Base-by-base conservation (phyloP, 2,329 filamentous ascomycete species). In the Xylaria sp. region DNA sequence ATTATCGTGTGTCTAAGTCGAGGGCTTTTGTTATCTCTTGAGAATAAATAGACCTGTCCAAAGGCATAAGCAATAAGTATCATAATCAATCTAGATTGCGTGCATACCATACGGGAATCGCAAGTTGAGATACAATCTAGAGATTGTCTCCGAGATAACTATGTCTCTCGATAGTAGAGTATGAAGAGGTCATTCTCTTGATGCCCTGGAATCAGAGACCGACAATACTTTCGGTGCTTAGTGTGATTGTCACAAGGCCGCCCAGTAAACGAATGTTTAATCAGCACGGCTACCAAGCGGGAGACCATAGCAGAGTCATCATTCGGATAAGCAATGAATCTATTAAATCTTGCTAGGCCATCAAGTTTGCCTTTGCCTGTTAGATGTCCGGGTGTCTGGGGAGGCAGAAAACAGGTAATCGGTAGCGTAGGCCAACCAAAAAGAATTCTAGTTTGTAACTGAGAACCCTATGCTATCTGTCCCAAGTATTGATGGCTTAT, bases 321-420 rank as follows among this genome's bases (percentile, higher is more conserved):
- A 54, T 58, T 47, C 12, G 9, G 35, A 46, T 57, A 60, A 65
- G 60, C 63, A 63, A 65, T 65, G 63, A 60, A 45, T 53, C 52
- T 45, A 17, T 57, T 23, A 50, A 46, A 61, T 54, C 50, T 56
- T 62, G 54, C 59, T 56, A 15, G 23, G 52, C 42, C 45, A 56
- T 62, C 35, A 51, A 52, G 50, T 43, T 40, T 35, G 38, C 9
- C 55, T 40, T 31, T 12, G 21, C 49, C 51, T 31, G 15, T 52
- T 55, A 28, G 17, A n/a, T 47, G 23, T 23, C 17, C 40, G n/a
- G 33, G 46, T 17, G 50, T 54, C 23, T 51, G 31, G 43, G 31
- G 28, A n/a, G 38, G 14, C 21, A 14, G 28, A 45, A 21, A 35
- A 43, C 33, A 53, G 33, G 28, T 21, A 21, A 6, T 19, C n/a